Percentiles rank a stretch among this genome's conserved stretches.
Conservation (phyloP, 2,329 filamentous ascomycete species). For the Xylaria sp. region DNA sequence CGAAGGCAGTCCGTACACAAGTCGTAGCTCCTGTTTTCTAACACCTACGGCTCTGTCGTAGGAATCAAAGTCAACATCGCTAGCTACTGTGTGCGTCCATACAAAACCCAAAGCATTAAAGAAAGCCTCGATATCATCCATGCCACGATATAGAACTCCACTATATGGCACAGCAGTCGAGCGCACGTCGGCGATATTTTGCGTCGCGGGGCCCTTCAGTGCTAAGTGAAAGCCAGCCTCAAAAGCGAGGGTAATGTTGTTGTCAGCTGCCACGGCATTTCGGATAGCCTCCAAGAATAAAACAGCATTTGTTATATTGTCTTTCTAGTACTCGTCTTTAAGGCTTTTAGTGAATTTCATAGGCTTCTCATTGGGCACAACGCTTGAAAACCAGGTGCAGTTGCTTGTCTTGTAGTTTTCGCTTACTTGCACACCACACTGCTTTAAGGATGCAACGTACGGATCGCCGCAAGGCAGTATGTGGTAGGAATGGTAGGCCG, state of each 20-base stretch:
- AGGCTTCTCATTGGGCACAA: slow-evolving; percentile 18
- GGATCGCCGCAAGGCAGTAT: slow-evolving; percentile 39
- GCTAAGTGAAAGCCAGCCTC: slow-evolving; percentile 54
- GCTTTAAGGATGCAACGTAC: slow-evolving; percentile 23
- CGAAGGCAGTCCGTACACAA: slow-evolving; percentile 20
- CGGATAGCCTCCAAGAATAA: slow-evolving; percentile 50
- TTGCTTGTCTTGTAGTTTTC: background rate
- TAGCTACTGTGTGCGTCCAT: slow-evolving; percentile 19
- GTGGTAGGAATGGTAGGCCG: slow-evolving; percentile 50
- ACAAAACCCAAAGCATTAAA: slow-evolving; percentile 26
- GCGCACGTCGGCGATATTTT: slow-evolving; percentile 41
- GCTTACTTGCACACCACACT: slow-evolving; percentile 13
- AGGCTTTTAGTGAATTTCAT: background rate
- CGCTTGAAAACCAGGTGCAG: slow-evolving; percentile 35
- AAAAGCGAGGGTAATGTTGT: slow-evolving; percentile 45
- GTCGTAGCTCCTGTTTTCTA: background rate
- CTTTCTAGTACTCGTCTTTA: slow-evolving; percentile 48
- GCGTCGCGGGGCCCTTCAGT: slow-evolving; percentile 47
- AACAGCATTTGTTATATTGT: slow-evolving; percentile 53
- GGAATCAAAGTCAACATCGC: slow-evolving; percentile 15
- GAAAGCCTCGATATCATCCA: slow-evolving; percentile 34
- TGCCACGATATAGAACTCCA: slow-evolving; percentile 41
- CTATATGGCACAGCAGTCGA: slow-evolving; percentile 38
- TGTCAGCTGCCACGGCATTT: slow-evolving; percentile 31
- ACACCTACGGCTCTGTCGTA: background rate